A percentile compares a stretch with the other conserved stretches of the same genome.
These are phyloP conservation scores for Zygosaccharomyces kombuchaensis DNA, from an alignment of 805 yeast genomes.

Conservation along the genomic window DNA sequence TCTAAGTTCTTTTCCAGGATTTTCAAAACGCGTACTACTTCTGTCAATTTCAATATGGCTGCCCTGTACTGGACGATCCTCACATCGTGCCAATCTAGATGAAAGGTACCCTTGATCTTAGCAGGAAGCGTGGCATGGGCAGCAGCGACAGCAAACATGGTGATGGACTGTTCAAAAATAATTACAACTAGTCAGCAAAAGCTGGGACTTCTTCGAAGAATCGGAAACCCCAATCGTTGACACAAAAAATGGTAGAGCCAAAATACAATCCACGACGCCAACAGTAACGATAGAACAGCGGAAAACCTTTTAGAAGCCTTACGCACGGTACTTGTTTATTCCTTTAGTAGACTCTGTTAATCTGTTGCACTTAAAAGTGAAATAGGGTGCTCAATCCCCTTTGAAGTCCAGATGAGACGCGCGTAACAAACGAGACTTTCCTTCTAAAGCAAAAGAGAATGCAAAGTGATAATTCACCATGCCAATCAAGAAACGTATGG, in stretches of 20 bases:
- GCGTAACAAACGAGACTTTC: neutral
- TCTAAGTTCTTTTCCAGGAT: constrained; percentile 27
- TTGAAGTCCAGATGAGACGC: neutral
- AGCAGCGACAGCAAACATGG: constrained; percentile 35
- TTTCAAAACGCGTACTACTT: constrained; percentile 36
- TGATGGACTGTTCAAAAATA: neutral
- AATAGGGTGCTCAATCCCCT: too few relatives aligned
- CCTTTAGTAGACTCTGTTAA: neutral
- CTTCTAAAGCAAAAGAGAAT: neutral
- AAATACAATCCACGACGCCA: too few relatives aligned
- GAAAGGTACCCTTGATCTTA: constrained; percentile 30
- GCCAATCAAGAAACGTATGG: too few relatives aligned
- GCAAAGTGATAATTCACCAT: too few relatives aligned
- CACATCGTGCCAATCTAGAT: constrained; percentile 49
- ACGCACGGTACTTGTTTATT: neutral
- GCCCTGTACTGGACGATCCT: constrained; percentile 56
- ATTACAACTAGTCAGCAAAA: too few relatives aligned
- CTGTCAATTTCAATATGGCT: constrained; percentile 45
- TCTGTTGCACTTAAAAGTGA: too few relatives aligned
- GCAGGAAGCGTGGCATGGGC: constrained; percentile 35
- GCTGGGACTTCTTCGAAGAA: too few relatives aligned
- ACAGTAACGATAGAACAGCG: too few relatives aligned
- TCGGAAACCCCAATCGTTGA: too few relatives aligned
- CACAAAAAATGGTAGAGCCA: too few relatives aligned
- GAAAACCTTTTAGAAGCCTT: too few relatives aligned